Evolutionary conservation across 2,329 filamentous ascomycete genomes (phyloP).

Genomic region (Alternaria solani): DNA sequence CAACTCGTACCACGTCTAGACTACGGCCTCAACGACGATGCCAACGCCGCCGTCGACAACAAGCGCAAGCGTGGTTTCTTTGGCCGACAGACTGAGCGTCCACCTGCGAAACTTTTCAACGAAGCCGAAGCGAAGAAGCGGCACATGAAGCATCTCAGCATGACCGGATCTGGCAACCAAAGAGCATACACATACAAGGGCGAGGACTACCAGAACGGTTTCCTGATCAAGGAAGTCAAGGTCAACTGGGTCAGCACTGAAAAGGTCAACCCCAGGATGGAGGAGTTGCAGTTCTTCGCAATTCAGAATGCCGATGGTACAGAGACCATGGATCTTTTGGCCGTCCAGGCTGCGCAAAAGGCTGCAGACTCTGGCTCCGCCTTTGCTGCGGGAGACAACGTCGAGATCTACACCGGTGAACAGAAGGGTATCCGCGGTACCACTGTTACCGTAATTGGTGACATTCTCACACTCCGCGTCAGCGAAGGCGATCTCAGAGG

Average conservation of each 20-base stretch:
- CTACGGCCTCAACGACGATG: constrained; percentile 87
- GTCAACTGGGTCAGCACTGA: constrained; percentile 85
- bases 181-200: constrained; percentile 86
- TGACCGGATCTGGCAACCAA: constrained; percentile 61
- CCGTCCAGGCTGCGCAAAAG: constrained; percentile 88
- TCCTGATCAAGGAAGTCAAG: constrained; percentile 92
- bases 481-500: constrained; percentile 82
- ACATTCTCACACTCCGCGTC: constrained; percentile 90
- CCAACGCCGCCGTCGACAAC: constrained; percentile 57
- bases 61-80: constrained; percentile 79
- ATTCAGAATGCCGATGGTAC: constrained; percentile 89
- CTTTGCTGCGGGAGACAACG: constrained; percentile 92
- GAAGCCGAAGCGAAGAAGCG: constrained; percentile 91
- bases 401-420: constrained; percentile 95
- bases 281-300: constrained; percentile 95
- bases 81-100: constrained; percentile 67
- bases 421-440: constrained; percentile 90
- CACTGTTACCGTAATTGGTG: constrained; percentile 83
- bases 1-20: constrained; percentile 89
- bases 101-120: constrained; percentile 90
- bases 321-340: constrained; percentile 90
- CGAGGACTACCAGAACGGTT: constrained; percentile 91
- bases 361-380: constrained; percentile 80
- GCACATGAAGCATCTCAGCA: constrained; percentile 70
- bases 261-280: constrained; percentile 89